A percentile compares a stretch with the other conserved stretches of the same genome.
Conservation (phyloP, 192 early-diverging fungal genomes). For the Podila horticola region DNA sequence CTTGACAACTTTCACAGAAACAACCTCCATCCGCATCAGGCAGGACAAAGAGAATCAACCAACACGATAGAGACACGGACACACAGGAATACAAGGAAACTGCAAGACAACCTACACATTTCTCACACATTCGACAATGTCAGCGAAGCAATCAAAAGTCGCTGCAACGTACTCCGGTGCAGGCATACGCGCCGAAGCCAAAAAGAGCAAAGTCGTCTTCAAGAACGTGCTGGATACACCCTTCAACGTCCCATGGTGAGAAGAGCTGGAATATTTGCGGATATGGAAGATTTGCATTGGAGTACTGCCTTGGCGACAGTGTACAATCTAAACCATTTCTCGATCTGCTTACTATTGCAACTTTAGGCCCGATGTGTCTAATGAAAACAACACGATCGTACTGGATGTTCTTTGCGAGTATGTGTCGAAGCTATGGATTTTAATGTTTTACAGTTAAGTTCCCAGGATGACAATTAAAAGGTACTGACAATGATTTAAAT, state of each 20-base stretch:
- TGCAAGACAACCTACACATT: not conserved
- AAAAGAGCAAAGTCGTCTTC: slow-evolving; percentile 34
- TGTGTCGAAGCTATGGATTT: not conserved
- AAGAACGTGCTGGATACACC: slow-evolving; percentile 45
- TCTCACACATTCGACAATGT: not conserved
- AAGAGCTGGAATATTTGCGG: too few relatives aligned
- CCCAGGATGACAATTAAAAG: too few relatives aligned
- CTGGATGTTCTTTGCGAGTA: slow-evolving; percentile 48
- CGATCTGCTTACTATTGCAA: not conserved
- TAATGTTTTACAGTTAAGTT: too few relatives aligned
- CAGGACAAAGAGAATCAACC: not conserved
- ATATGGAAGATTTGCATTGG: not conserved
- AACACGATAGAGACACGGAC: not conserved
- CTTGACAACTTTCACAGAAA: too few relatives aligned
- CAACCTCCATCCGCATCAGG: too few relatives aligned
- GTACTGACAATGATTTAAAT: not conserved
- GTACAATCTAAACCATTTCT: not conserved
- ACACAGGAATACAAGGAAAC: not conserved
- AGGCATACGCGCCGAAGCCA: slow-evolving; percentile 41
- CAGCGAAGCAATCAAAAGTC: slow-evolving; percentile 7
- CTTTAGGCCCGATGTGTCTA: slow-evolving; percentile 34
- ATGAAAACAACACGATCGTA: slow-evolving; percentile 24
- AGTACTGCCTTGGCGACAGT: not conserved
- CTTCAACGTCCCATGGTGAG: slow-evolving; percentile 43
- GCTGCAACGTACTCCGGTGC: slow-evolving; percentile 14